Percentiles rank a stretch among this genome's conserved stretches.
These are phyloP conservation scores for Penicillium odoratum DNA, from an alignment of 495 filamentous ascomycete species.

Conservation along the genomic window DNA sequence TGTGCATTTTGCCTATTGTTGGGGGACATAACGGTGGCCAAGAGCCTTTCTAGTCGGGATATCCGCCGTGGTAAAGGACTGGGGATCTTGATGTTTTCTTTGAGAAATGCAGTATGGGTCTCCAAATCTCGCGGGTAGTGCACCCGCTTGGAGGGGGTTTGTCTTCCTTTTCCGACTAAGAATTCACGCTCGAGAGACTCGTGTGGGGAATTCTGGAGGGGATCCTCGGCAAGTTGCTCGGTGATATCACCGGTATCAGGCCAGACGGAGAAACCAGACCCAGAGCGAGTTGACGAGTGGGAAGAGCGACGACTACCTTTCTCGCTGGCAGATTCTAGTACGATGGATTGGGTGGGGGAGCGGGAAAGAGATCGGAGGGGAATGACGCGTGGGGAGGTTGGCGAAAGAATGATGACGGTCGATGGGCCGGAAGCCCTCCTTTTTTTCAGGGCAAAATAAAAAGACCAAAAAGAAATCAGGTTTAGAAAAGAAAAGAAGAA, in stretches of 20 bases:
- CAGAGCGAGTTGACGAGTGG: constrained; percentile 60
- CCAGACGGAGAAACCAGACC: constrained; percentile 79
- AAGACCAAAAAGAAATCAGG: constrained; percentile 2
- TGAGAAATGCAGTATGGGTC: constrained; percentile 57
- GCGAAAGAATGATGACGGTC: constrained; percentile 61
- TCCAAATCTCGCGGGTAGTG: constrained; percentile 45
- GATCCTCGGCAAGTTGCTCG: constrained; percentile 83
- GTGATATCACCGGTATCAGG: constrained; percentile 91
- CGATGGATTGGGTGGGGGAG: constrained; percentile 34
- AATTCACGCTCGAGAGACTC: constrained; percentile 61
- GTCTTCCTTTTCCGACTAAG: constrained; percentile 32
- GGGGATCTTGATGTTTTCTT: constrained; percentile 83
- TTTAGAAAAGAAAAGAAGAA: too few relatives aligned
- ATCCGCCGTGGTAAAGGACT: constrained; percentile 61
- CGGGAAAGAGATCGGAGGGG: constrained; percentile 57
- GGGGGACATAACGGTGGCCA: constrained; percentile 83
- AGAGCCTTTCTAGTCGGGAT: constrained; percentile 60
- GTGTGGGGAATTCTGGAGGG: constrained; percentile 63
- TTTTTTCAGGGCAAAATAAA: neutral
- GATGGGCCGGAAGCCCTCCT: constrained; percentile 7
- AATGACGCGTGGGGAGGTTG: constrained; percentile 54
- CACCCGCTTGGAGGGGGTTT: constrained; percentile 50
- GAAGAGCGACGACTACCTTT: constrained; percentile 52
- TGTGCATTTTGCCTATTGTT: constrained; percentile 63
- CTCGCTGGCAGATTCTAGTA: constrained; percentile 47